These are phyloP conservation scores for Inga leiocalycina DNA, from an alignment of 306 rosid species.

Conservation along the genomic window DNA sequence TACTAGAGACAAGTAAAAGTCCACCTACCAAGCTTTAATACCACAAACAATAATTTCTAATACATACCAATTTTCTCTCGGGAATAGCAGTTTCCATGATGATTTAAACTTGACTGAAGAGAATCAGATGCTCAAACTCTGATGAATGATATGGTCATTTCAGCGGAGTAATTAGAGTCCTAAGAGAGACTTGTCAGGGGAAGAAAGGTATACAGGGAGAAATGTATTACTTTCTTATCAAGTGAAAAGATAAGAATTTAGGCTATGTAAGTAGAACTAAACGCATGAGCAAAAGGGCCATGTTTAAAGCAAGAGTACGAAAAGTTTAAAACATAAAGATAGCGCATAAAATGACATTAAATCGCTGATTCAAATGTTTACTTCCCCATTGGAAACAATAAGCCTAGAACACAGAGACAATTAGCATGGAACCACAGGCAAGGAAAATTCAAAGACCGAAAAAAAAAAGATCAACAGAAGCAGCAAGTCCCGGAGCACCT, in stretches of 20 bases:
- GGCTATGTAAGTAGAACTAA: conserved; percentile 22
- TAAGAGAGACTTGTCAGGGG: conserved; percentile 13
- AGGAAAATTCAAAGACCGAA: conserved; percentile 1
- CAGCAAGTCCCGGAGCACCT: conserved; percentile 66
- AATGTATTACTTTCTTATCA: conserved; percentile 22
- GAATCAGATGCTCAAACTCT: not conserved
- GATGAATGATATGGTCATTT: not conserved
- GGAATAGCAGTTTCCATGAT: not conserved
- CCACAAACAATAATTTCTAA: not conserved
- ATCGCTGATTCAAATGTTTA: conserved; percentile 51
- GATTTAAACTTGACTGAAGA: not conserved
- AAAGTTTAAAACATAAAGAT: conserved; percentile 28
- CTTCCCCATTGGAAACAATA: conserved; percentile 58
- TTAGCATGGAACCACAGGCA: conserved; percentile 60
- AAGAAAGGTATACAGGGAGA: conserved; percentile 7
- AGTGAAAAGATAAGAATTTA: conserved; percentile 21
- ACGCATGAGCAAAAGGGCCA: conserved; percentile 38
- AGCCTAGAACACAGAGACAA: conserved; percentile 67
- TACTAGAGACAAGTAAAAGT: not conserved
- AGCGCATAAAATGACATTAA: conserved; percentile 62
- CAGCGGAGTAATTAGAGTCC: not conserved
- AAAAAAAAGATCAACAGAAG: conserved; percentile 38
- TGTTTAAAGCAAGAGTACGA: conserved; percentile 27
- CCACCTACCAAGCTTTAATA: not conserved
- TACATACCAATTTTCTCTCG: not conserved